Percentiles rank a stretch among this genome's conserved stretches.
Evolutionary conservation across 1,139 yeast genomes (phyloP).

Genomic region (Magnusiomyces tetraspermus): DNA sequence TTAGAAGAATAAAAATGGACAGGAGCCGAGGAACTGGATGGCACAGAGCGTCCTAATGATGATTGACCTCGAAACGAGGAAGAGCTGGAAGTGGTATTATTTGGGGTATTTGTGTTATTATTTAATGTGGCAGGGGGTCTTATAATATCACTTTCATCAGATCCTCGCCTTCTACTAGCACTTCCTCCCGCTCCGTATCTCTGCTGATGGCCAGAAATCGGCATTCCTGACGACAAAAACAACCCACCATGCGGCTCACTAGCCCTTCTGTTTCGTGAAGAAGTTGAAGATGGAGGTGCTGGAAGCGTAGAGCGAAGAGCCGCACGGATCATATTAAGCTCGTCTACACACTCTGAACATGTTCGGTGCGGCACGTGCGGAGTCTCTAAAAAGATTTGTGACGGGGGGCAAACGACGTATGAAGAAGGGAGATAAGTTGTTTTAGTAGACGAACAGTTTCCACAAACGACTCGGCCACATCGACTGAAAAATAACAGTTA

Average conservation of each 20-base stretch:
- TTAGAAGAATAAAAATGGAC: constrained; percentile 2
- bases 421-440: constrained; percentile 42
- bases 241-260: too few relatives aligned
- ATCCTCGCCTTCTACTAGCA: too few relatives aligned
- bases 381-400: constrained; percentile 39
- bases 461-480: constrained; percentile 74
- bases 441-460: constrained; percentile 46
- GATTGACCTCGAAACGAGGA: too few relatives aligned
- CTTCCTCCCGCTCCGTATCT: too few relatives aligned
- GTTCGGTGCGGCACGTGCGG: constrained; percentile 52
- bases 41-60: too few relatives aligned
- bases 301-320: constrained; percentile 17
- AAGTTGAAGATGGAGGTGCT: background rate
- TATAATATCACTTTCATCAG: too few relatives aligned
- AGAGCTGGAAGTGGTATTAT: too few relatives aligned
- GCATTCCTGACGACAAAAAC: too few relatives aligned
- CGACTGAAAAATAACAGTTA: constrained; percentile 30
- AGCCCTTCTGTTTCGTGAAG: background rate
- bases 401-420: constrained; percentile 41
- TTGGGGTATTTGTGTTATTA: too few relatives aligned
- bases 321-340: constrained; percentile 45
- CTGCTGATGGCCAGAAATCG: too few relatives aligned
- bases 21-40: too few relatives aligned
- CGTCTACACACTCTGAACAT: constrained; percentile 62
- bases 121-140: too few relatives aligned